Evolutionary conservation across 768 basidiomycete genomes (phyloP), one percentile per base, ranked within the genome.

Genomic region (Suillus lakei): DNA sequence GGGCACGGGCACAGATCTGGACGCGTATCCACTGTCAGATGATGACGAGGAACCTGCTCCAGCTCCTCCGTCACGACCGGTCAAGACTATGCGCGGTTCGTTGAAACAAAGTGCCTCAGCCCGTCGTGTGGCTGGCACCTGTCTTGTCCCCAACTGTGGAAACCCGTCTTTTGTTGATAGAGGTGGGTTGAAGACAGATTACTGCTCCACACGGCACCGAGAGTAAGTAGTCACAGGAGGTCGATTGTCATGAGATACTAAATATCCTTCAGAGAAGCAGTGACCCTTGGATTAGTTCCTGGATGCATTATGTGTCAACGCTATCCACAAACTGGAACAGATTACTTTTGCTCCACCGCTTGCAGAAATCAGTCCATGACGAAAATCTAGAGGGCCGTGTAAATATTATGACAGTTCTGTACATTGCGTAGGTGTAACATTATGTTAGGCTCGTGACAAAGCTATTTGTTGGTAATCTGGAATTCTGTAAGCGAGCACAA

Each of bases 231-330:
- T 28, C 23, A 60, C 65, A 53, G 32, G 26, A 62, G 28, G 39
- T 63, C 21, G 39, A 41, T 61, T 23, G 58, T 59, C 66, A 43
- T 9, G 56, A 60, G 26, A 41, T 26, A 44, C 50, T 67, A 41
- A 65, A 62, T 36, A 39, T 28, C 65, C 62, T 71, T 59, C 66
- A 90, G 89, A 75, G 86, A 90, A 70, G 88, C 87, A 1, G 87
- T 89, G 15, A 75, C 72, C 18, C 75, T 81, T 21, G 86, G 88
- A 34, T 68, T 88, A 39, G 84, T 78, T 39, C 71, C 79, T 16
- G 82, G 85, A 12, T 90, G 89, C 67, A 88, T 91, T 69, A 86
- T 90, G 86, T 91, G 89, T 69, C 74, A 87, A 69, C 79, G 77
- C 48, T 77, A 84, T 66, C 89, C 89, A 26, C 88, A 90, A 72